phyloP scores from a whole-genome alignment of 2,329 filamentous ascomycete species.

The Venturiaceae sp. region DNA sequence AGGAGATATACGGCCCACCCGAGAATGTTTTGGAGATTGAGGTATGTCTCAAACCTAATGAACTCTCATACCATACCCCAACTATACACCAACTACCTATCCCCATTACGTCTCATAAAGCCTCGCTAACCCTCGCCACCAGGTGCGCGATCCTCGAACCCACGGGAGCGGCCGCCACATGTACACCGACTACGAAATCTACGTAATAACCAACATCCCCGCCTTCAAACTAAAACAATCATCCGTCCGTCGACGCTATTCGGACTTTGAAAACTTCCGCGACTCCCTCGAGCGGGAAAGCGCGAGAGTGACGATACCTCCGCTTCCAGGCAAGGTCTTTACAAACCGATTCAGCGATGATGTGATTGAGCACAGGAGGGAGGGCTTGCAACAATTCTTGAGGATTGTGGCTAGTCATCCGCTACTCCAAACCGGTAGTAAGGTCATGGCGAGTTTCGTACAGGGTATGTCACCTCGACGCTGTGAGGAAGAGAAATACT shows the following conservation, averaged over 20 bases:
- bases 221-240: constrained; percentile 89
- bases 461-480: constrained; percentile 55
- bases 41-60: constrained; percentile 38
- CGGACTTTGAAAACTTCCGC: constrained; percentile 97
- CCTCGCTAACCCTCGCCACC: constrained; percentile 11
- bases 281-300: constrained; percentile 95
- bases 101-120: background rate
- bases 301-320: constrained; percentile 89
- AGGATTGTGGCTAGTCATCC: constrained; percentile 97
- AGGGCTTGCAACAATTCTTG: constrained; percentile 88
- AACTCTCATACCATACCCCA: background rate
- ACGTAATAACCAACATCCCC: constrained; percentile 96
- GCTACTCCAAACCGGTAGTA: constrained; percentile 91
- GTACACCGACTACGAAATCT: constrained; percentile 99
- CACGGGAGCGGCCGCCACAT: constrained; percentile 90
- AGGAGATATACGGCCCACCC: constrained; percentile 96
- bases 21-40: constrained; percentile 99
- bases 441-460: constrained; percentile 91
- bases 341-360: constrained; percentile 97
- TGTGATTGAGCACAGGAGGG: constrained; percentile 88
- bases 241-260: constrained; percentile 85
- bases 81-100: background rate
- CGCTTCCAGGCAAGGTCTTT: constrained; percentile 92
- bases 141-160: constrained; percentile 90
- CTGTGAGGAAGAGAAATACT: background rate